phyloP scores from a whole-genome alignment of 225 moss, liverwort and hornwort species.

The Polytrichum formosum region DNA sequence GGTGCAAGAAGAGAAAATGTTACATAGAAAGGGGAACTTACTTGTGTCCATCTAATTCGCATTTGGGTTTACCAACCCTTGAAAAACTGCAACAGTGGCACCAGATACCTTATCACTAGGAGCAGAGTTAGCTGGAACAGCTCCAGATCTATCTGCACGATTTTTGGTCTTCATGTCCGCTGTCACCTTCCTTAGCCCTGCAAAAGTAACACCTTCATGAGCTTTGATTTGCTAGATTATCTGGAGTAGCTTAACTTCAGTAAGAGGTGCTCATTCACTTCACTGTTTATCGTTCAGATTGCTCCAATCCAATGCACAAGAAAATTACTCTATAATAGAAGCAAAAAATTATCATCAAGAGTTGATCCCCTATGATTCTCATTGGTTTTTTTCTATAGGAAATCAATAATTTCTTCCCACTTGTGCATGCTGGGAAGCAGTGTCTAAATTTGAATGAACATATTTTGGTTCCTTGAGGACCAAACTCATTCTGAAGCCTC shows the following conservation, averaged over 20 bases:
- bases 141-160: conserved; percentile 76
- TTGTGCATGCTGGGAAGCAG: too few species aligned
- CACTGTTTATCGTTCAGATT: too few species aligned
- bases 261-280: too few species aligned
- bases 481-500: too few species aligned
- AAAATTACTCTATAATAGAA: too few species aligned
- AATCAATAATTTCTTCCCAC: too few species aligned
- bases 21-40: conserved; percentile 27
- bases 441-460: too few species aligned
- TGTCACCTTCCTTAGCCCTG: conserved; percentile 86
- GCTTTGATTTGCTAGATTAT: neutral
- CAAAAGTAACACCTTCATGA: neutral
- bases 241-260: neutral
- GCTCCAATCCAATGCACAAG: too few species aligned
- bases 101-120: conserved; percentile 37
- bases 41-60: conserved; percentile 91
- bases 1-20: too few species aligned
- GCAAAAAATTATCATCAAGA: neutral
- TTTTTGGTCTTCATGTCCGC: conserved; percentile 99
- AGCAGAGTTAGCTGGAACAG: conserved; percentile 61
- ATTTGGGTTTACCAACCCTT: conserved; percentile 64
- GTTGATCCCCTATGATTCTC: too few species aligned
- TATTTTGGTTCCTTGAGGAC: too few species aligned
- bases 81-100: conserved; percentile 37
- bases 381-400: too few species aligned